Base-by-base conservation (phyloP, 495 filamentous ascomycete genomes). In the Penicillium bovifimosum region DNA sequence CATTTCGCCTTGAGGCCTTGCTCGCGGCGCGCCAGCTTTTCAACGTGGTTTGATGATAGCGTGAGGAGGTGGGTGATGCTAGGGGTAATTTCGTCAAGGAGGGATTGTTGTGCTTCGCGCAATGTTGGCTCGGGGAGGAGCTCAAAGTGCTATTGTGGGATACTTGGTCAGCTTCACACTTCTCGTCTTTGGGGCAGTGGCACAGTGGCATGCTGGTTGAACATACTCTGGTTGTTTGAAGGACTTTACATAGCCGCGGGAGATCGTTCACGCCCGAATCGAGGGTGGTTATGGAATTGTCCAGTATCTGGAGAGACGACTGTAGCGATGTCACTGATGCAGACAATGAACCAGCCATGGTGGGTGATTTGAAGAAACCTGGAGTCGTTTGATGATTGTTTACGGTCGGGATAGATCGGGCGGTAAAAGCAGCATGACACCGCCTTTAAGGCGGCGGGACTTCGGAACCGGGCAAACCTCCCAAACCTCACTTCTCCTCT, bases 261-360 rank as follows among this genome's bases (percentile, higher is more conserved):
- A 88, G 89, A 68, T 91, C 87, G 61, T 71, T 78, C 47, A 89
- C 80, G 39, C 86, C 87, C 0, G 78, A 68, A 58, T 87, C 83
- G 52, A 91, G 81, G 46, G 85, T 89, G 9, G 72, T 74, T 63
- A 90, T 88, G 24, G 82, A 83, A 29, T 83, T 86, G 54, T 87
- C 83, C 46, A 91, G 80, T n/a, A 89, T 78, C 20, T 80, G 75
- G 40, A 86, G 81, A 17, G 84, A 87, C 33, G 79, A 82, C 52
- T 81, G 83, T 11, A 91, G 78, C 6, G 87, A 90, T 14, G 77
- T 65, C 11, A 91, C 86, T 43, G 84, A 89, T 31, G 78, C 76
- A 14, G 77, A 67, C 9, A 90, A 78, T 6, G 84, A 76, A 6
- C 62, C 62, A 24, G 70, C 66, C 74, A 77, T 77, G n/a, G 33